Evolutionary conservation across 805 yeast genomes (phyloP).

Genomic region (Candida incommunis): DNA sequence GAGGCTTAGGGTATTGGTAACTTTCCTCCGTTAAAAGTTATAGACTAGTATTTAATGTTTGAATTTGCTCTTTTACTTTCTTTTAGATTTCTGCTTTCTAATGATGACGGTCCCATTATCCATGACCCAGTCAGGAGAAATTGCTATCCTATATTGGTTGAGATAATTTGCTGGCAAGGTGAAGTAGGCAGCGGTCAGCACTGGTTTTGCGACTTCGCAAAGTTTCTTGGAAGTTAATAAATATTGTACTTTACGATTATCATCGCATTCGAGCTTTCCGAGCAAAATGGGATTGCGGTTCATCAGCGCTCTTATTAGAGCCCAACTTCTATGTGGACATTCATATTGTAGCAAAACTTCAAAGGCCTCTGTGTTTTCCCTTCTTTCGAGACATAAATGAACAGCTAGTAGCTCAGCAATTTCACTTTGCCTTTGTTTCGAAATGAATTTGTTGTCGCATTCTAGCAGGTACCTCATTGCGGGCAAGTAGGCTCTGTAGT

Average conservation of each 20-base stretch:
- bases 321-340: not conserved
- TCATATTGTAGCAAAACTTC: not conserved
- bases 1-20: too few relatives aligned
- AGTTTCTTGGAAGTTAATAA: not conserved
- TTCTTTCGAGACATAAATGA: not conserved
- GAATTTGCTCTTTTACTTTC: conserved; percentile 14
- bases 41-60: conserved; percentile 27
- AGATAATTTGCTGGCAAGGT: not conserved
- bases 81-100: not conserved
- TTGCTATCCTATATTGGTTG: not conserved
- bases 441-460: not conserved
- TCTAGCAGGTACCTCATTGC: not conserved
- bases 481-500: not conserved
- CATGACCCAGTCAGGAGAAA: not conserved
- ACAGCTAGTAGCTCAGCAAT: not conserved
- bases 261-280: not conserved
- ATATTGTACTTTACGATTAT: not conserved
- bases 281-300: not conserved
- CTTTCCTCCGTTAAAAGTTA: conserved; percentile 19
- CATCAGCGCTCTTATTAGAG: not conserved
- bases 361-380: not conserved
- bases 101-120: not conserved
- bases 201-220: not conserved
- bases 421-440: not conserved
- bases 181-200: not conserved